Evolutionary conservation across 2,329 filamentous ascomycete species (phyloP), one percentile per base, ranked within the genome.

Genomic region (Mollisiaceae sp.): DNA sequence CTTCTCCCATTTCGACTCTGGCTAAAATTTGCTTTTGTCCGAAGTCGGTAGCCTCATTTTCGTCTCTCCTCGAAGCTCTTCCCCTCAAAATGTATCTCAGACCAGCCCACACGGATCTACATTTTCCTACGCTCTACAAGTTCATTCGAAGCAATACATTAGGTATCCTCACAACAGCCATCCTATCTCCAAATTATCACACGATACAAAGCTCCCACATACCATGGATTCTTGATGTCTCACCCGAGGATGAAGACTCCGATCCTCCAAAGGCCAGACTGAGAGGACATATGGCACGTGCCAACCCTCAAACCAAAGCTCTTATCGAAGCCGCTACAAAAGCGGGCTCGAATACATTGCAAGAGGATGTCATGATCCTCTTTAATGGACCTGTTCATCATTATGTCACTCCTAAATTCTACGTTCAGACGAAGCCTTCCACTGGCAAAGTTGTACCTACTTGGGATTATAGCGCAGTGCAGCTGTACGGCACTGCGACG

Each of bases 381-480:
- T 91, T 91, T 80, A 90, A 81, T 55, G 81, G 80, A 0, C 79
- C 82, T 0, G 74, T 80, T 0, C 83, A 90, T 43, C 86, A 89
- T 76, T 91, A 91, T 70, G 83, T 91, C 5, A 90, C 89, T 0
- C 87, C 89, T 0, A 88, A 89, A 66, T 91, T 90, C 76, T 91
- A 91, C 78, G 80, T 78, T 12, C 82, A 87, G 69, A 90, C 89
- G 0, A 91, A 91, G 73, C 88, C 87, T 0, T 74, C 72, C 0
- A 87, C 83, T 0, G 88, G 83, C 12, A 91, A 91, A 70, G 88
- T 90, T 0, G 89, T 89, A 5, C 88, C 88, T 0, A 91, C 89
- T 0, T 91, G 89, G 89, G 88, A 91, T 75, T 91, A 91, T 70
- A 80, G 86, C 0, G 87, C 88, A 0, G 88, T 83, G 0, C 86